Conservation (phyloP, 1,139 yeast genomes). For the Kodamaea sp. region DNA sequence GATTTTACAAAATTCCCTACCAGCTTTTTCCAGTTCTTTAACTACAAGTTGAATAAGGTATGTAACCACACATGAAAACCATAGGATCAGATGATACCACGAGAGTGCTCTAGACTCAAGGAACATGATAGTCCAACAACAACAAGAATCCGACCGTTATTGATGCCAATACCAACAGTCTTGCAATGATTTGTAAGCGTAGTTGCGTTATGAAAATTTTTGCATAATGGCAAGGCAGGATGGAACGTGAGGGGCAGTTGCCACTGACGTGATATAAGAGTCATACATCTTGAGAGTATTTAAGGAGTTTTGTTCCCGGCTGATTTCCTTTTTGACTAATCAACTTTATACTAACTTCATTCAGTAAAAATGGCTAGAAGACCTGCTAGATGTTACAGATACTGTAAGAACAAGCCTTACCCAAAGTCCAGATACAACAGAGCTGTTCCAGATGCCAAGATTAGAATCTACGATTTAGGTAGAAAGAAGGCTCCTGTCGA, state of each 20-base stretch:
- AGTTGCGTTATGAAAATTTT: neutral
- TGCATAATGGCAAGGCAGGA: neutral
- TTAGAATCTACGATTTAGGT: constrained; percentile 98
- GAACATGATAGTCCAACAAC: too few species aligned
- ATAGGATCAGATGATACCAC: too few species aligned
- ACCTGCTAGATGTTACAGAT: constrained; percentile 99
- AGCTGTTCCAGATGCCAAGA: constrained; percentile 99
- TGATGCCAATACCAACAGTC: too few species aligned
- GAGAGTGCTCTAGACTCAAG: too few species aligned
- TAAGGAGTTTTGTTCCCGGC: neutral
- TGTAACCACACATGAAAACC: constrained; percentile 11
- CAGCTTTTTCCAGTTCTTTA: constrained; percentile 9
- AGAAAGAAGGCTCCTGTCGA: constrained; percentile 99
- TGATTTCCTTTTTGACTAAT: neutral
- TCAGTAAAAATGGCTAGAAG: constrained; percentile 96
- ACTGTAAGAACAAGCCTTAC: constrained; percentile 99
- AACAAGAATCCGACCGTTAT: too few species aligned
- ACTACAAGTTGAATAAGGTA: constrained; percentile 24
- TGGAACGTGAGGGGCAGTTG: neutral
- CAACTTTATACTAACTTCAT: constrained; percentile 36
- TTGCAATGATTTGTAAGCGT: neutral
- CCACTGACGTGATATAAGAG: neutral
- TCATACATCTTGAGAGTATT: neutral
- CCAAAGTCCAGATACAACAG: constrained; percentile 99
- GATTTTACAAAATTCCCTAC: constrained; percentile 8